Percentiles rank a stretch among this genome's conserved stretches.
Conservation (phyloP, 2,329 filamentous ascomycete genomes). For the Davidsoniella eucalypti region DNA sequence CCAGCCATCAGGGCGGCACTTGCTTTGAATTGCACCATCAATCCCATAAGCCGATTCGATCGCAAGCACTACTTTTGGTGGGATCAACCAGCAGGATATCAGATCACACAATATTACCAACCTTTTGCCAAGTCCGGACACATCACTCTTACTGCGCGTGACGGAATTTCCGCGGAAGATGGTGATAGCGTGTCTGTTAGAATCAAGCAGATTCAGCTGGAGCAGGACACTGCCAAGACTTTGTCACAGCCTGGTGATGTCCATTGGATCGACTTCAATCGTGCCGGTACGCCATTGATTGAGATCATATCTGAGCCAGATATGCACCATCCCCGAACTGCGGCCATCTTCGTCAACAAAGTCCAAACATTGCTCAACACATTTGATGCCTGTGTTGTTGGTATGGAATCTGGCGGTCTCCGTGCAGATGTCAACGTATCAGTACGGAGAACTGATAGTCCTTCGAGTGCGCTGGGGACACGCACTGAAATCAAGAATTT, state of each 20-base stretch:
- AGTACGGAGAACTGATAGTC: slow-evolving; percentile 39
- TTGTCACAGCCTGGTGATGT: slow-evolving; percentile 56
- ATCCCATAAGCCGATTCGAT: slow-evolving; percentile 69
- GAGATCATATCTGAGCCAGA: slow-evolving; percentile 90
- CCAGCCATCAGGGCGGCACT: slow-evolving; percentile 83
- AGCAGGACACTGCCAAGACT: slow-evolving; percentile 96
- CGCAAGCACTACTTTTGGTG: slow-evolving; percentile 99
- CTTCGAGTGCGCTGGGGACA: slow-evolving; percentile 45
- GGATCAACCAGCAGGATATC: slow-evolving; percentile 91
- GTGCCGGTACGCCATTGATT: slow-evolving; percentile 76
- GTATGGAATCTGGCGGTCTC: slow-evolving; percentile 85
- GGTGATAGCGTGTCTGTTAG: slow-evolving; percentile 55
- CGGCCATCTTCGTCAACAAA: slow-evolving; percentile 77
- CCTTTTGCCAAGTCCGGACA: slow-evolving; percentile 53
- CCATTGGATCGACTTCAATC: slow-evolving; percentile 83
- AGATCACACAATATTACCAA: slow-evolving; percentile 91
- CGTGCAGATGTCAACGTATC: slow-evolving; percentile 94
- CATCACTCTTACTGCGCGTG: slow-evolving; percentile 53
- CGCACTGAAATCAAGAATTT: slow-evolving; percentile 96
- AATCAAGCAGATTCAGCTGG: slow-evolving; percentile 90
- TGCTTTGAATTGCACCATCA: slow-evolving; percentile 64
- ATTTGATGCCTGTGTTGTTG: slow-evolving; percentile 71
- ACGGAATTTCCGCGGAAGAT: slow-evolving; percentile 64
- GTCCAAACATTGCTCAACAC: slow-evolving; percentile 65
- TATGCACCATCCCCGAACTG: slow-evolving; percentile 73